phyloP scores from a whole-genome alignment of 345 rosid species.

The Melastoma malabathricum region DNA sequence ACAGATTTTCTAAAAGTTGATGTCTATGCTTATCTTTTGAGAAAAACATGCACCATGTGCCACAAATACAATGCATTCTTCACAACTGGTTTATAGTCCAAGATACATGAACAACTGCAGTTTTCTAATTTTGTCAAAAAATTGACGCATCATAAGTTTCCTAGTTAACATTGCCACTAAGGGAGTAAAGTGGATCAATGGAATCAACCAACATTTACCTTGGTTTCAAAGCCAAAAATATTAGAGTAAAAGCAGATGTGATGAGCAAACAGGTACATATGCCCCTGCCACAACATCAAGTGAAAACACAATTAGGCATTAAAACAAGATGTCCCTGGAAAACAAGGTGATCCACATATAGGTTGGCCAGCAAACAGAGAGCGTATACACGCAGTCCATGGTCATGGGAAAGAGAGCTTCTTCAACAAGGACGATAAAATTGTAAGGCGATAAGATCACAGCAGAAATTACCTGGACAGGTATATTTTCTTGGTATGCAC shows the following conservation, averaged over 20 bases:
- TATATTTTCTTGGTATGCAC: constrained; percentile 93
- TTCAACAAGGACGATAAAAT: too few species aligned
- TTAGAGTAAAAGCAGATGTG: constrained; percentile 90
- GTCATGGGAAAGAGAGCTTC: neutral
- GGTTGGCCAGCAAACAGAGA: neutral
- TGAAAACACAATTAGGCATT: neutral
- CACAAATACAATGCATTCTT: too few species aligned
- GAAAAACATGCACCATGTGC: too few species aligned
- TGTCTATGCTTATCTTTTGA: too few species aligned
- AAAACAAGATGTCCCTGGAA: neutral
- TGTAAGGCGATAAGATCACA: neutral
- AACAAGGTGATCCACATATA: neutral
- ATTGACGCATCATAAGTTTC: too few species aligned
- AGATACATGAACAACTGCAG: too few species aligned
- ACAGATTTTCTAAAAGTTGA: too few species aligned
- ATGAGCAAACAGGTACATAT: constrained; percentile 77
- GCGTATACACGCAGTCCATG: neutral
- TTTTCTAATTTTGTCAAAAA: too few species aligned
- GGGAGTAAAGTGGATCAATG: too few species aligned
- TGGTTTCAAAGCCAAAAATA: constrained; percentile 98
- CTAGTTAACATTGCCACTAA: too few species aligned
- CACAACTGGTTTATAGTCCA: too few species aligned
- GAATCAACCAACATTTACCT: constrained; percentile 32
- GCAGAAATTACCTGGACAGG: constrained; percentile 63
- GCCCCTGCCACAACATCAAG: constrained; percentile 59